Base-by-base conservation (phyloP, 805 yeast species). In the Kodamaea leandrae region DNA sequence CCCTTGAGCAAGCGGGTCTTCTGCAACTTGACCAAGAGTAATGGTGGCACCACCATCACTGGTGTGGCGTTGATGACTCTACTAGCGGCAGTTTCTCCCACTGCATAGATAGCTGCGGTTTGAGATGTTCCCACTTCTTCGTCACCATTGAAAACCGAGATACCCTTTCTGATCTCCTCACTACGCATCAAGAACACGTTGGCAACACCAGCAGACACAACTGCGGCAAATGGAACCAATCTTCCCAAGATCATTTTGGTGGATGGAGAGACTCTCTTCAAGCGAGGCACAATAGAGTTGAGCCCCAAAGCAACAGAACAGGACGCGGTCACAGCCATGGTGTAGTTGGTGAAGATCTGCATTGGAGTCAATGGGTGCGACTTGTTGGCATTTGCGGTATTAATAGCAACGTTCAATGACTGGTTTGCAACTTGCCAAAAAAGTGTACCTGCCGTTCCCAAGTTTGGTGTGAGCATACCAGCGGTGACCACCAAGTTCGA, bases 381-480 rank as follows among this genome's bases (percentile, higher is more conserved):
- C 60, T 93, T 93, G 71, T 93, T 93, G 24, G 96, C 91, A 58
- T 93, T 93, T 32, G 98, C 93, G 30, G 93, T 87, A 64, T 93
- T 93, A 51, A 93, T 87, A 2, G 99, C 99, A 42, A 93, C 99
- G 57, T 93, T 93, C 49, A 93, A 74, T 16, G 96, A 87, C 66
- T 93, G 99, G 66, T 93, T 93, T 15, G 97, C 95, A 60, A 93
- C 79, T 67, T 93, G 99, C 99, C 99, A 93, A 65, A 93, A 91
- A 16, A 89, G 60, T 0, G 98, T 91, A 27, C 99, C 99, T 0
- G 76, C 79, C 7, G 89, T 80, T 7, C 96, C 95, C 57, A 93
- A 63, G 42, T 86, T 85, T 6, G 99, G 99, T 1, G 97, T 91
- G 50, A 93, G 76, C 99, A 93, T 93, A 50, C 99, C 99, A 3